A percentile compares a stretch with the other conserved stretches of the same genome.
phyloP scores from a whole-genome alignment of 306 rosid species.

The Citrullus colocynthis region DNA sequence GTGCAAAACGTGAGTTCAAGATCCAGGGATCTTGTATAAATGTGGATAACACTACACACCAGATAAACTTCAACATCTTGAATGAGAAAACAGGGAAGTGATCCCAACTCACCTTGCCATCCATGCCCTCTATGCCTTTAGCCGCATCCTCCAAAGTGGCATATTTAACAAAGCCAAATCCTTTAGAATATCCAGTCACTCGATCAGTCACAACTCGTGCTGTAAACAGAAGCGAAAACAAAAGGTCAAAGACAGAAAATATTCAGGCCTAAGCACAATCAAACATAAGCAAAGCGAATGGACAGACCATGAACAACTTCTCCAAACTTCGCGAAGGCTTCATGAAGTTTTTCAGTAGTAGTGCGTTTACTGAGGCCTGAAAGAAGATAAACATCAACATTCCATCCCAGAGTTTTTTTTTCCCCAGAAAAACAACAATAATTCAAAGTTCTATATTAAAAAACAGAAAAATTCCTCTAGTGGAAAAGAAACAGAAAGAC shows the following conservation, averaged over 20 bases:
- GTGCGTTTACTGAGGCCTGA: slow-evolving; percentile 93
- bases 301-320: slow-evolving; percentile 62
- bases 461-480: background rate
- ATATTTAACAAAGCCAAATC: slow-evolving; percentile 85
- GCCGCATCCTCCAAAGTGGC: slow-evolving; percentile 68
- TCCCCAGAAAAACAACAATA: background rate
- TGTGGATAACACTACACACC: background rate
- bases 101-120: slow-evolving; percentile 61
- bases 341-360: slow-evolving; percentile 54
- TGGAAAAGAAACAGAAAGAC: background rate
- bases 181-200: slow-evolving; percentile 81
- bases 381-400: background rate
- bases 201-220: slow-evolving; percentile 90
- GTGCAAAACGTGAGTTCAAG: background rate
- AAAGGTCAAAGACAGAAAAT: background rate
- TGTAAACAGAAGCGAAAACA: slow-evolving; percentile 18
- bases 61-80: background rate
- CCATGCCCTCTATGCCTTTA: slow-evolving; percentile 92
- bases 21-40: background rate
- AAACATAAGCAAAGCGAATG: background rate
- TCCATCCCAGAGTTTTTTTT: background rate
- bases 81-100: background rate
- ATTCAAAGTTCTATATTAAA: background rate
- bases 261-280: background rate
- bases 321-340: slow-evolving; percentile 73